Base-by-base conservation (phyloP, 495 filamentous ascomycete genomes). In the Tuber borchii region DNA sequence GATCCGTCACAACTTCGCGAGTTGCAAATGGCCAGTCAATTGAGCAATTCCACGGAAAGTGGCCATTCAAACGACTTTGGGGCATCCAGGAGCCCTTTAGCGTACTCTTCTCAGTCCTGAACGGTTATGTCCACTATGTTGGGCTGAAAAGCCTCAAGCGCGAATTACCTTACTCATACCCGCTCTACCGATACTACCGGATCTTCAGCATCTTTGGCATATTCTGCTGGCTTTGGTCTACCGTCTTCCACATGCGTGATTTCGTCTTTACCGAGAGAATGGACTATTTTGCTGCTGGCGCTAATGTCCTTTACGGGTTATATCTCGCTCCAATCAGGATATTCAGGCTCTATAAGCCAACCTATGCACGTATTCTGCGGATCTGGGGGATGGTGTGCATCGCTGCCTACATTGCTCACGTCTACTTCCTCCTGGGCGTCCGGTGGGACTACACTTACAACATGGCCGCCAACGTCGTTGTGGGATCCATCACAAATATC, bases 1-100 rank as follows among this genome's bases (percentile, higher is more conserved):
- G 97, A 87, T 92, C 97, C 84, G 87, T 95, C 72, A 98, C 95
- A 73, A 85, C 92, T 75, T 85, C 83, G 37, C 93, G 95, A 75
- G 84, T 93, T 71, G 86, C 88, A 51, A 88, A 89, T 84, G 83
- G 88, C 61, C 86, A 88, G 43, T 88, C 92, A 5, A 83, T 97
- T 42, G 90, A 94, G 56, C 95, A 99, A 86, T 99, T 92, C 87
- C 94, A 99, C 86, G 95, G 96, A n/a, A 99, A 99, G 89, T 99
- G 95, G 95, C 95, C 95, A 43, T 99, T 99, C 87, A 86, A 88
- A 78, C 90, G 95, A 76, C 87, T 97, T 76, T 84, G 97, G 26
- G 95, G 95, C 80, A 90, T 97, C 86, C 95, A 99, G 85, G 95
- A 99, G 86, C 93, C 94, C 76, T 93, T 92, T 84, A 92, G 90